Evolutionary conservation across 2,329 filamentous ascomycete species (phyloP).

Genomic region (Cyphellophora attinorum): DNA sequence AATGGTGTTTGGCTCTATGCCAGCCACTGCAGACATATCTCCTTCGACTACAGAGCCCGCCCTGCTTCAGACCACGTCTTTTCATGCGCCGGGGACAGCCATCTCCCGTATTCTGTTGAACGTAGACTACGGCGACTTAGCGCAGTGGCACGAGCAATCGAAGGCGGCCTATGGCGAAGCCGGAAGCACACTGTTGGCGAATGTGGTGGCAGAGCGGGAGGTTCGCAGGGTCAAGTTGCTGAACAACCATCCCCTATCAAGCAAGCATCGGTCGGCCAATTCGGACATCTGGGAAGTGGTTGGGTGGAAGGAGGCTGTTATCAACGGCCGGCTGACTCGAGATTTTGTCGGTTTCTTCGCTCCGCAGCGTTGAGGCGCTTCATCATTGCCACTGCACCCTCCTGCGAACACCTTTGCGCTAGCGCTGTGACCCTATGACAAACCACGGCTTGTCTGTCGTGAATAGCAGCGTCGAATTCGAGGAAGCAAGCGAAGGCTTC

Average conservation of each 20-base stretch:
- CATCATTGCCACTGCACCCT: too few species aligned
- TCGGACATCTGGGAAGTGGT: slow-evolving; percentile 15
- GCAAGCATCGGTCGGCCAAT: slow-evolving; percentile 13
- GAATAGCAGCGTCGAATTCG: too few species aligned
- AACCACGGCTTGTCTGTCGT: too few species aligned
- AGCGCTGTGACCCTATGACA: too few species aligned
- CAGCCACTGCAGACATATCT: slow-evolving; percentile 11
- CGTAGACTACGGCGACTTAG: slow-evolving; percentile 16
- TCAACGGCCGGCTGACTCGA: slow-evolving; percentile 7
- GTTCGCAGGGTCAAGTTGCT: slow-evolving; percentile 11
- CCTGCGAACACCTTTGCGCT: too few species aligned
- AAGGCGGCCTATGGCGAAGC: slow-evolving; percentile 3
- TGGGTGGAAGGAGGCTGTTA: slow-evolving; percentile 13
- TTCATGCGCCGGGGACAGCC: slow-evolving; percentile 8
- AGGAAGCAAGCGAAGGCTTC: too few species aligned
- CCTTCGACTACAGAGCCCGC: slow-evolving; percentile 9
- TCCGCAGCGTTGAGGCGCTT: too few species aligned
- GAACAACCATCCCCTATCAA: slow-evolving; percentile 7
- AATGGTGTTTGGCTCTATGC: slow-evolving; percentile 20
- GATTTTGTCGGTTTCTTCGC: slow-evolving; percentile 17
- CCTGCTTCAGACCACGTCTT: neutral
- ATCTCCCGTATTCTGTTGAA: slow-evolving; percentile 17
- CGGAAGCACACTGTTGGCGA: slow-evolving; percentile 9
- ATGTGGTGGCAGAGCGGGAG: slow-evolving; percentile 15
- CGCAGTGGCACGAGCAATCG: slow-evolving; percentile 9